Conservation (phyloP, 2,329 filamentous ascomycete species). For the Fusarium bulbicola region DNA sequence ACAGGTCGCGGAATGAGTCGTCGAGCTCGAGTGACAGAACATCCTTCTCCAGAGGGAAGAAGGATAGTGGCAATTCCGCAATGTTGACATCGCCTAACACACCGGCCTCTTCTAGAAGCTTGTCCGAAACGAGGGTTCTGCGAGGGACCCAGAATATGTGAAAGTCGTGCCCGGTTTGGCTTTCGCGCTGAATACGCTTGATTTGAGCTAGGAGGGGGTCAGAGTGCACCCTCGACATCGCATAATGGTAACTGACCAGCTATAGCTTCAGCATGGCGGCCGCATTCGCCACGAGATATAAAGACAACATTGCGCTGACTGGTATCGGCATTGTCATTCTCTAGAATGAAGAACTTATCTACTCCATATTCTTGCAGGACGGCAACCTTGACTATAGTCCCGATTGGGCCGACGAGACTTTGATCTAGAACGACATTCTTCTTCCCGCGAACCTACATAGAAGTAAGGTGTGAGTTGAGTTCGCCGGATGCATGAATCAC, state of each 20-base stretch:
- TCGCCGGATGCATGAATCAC: background rate
- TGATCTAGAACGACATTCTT: slow-evolving; percentile 97
- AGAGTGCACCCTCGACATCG: background rate
- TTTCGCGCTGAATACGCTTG: slow-evolving; percentile 86
- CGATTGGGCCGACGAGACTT: slow-evolving; percentile 87
- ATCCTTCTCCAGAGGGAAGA: slow-evolving; percentile 91
- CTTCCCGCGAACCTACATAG: slow-evolving; percentile 87
- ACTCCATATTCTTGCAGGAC: slow-evolving; percentile 97
- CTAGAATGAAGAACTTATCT: slow-evolving; percentile 95
- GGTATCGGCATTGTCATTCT: slow-evolving; percentile 94
- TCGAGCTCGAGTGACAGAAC: slow-evolving; percentile 90
- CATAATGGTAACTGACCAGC: slow-evolving; percentile 71
- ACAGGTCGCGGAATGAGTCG: slow-evolving; percentile 86
- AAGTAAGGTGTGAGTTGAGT: slow-evolving; percentile 20
- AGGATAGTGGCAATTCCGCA: slow-evolving; percentile 85
- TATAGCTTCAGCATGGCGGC: slow-evolving; percentile 83
- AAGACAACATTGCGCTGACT: slow-evolving; percentile 96
- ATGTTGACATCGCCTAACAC: slow-evolving; percentile 93
- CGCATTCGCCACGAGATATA: slow-evolving; percentile 88
- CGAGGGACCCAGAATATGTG: slow-evolving; percentile 96
- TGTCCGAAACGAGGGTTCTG: slow-evolving; percentile 89
- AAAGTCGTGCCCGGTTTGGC: slow-evolving; percentile 92
- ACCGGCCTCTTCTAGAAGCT: slow-evolving; percentile 90
- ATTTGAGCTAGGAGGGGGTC: slow-evolving; percentile 78
- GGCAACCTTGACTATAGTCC: slow-evolving; percentile 93